Conservation (phyloP, 352 stramenopile species). For the Sclerospora graminicola region DNA sequence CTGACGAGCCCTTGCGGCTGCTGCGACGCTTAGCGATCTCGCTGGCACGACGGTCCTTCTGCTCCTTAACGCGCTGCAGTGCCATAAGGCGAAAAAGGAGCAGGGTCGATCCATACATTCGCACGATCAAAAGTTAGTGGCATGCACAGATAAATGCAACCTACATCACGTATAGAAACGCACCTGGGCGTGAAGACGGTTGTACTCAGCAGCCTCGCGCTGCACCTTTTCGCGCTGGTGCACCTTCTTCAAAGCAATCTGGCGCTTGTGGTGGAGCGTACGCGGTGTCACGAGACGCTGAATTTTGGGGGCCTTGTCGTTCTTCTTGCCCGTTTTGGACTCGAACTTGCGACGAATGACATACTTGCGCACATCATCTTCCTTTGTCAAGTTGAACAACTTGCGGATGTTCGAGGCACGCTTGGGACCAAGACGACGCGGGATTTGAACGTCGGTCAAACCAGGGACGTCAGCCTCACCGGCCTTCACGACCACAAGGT, state of each 20-base stretch:
- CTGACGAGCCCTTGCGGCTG: conserved; percentile 91
- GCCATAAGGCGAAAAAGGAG: conserved; percentile 90
- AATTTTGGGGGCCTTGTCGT: conserved; percentile 99
- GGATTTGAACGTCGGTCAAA: conserved; percentile 94
- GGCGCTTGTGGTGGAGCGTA: conserved; percentile 93
- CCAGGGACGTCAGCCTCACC: conserved; percentile 93
- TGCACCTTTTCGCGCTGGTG: conserved; percentile 87
- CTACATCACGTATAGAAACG: conserved; percentile 11
- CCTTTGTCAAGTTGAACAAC: conserved; percentile 99
- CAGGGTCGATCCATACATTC: conserved; percentile 40
- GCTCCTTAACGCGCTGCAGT: conserved; percentile 96
- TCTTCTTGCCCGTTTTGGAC: conserved; percentile 97
- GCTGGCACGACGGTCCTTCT: conserved; percentile 95
- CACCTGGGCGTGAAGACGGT: conserved; percentile 92
- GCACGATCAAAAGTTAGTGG: conserved; percentile 34
- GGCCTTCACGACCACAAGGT: conserved; percentile 98
- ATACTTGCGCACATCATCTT: conserved; percentile 99
- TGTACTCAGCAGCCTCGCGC: conserved; percentile 94
- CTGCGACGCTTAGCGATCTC: conserved; percentile 97
- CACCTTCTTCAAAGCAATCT: conserved; percentile 80
- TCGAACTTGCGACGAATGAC: conserved; percentile 98
- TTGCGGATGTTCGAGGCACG: conserved; percentile 99
- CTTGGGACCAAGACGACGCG: conserved; percentile 98
- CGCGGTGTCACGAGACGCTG: conserved; percentile 98
- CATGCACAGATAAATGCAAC: neutral